A percentile compares a stretch with the other conserved stretches of the same genome.
Conservation (phyloP, 1,139 yeast species). For the Pichia sp. region DNA sequence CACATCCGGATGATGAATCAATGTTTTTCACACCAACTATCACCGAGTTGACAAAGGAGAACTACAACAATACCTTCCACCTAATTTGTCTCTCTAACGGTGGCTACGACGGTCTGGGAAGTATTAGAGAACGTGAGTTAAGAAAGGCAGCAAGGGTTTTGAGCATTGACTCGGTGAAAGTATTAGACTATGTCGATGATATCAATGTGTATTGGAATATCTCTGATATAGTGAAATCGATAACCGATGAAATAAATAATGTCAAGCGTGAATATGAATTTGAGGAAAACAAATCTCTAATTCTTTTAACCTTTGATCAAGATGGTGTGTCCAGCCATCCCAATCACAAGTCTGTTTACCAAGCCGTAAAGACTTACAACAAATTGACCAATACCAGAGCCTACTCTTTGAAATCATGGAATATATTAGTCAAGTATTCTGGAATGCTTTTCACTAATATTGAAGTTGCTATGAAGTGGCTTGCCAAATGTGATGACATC, state of each 20-base stretch:
- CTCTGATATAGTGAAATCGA: constrained; percentile 34
- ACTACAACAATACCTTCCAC: constrained; percentile 48
- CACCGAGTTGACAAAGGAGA: constrained; percentile 46
- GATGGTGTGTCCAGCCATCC: constrained; percentile 81
- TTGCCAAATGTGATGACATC: background rate
- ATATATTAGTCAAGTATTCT: constrained; percentile 49
- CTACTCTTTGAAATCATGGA: constrained; percentile 39
- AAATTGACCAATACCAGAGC: constrained; percentile 14
- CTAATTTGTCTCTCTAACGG: constrained; percentile 78
- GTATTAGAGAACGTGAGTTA: constrained; percentile 56
- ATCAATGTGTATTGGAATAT: constrained; percentile 68
- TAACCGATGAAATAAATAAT: constrained; percentile 11
- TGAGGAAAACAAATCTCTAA: constrained; percentile 27
- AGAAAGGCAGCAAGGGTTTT: constrained; percentile 51
- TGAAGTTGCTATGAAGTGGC: constrained; percentile 26
- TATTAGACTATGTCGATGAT: constrained; percentile 64
- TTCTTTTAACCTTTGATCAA: constrained; percentile 75
- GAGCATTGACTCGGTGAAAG: constrained; percentile 45
- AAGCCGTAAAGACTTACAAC: constrained; percentile 47
- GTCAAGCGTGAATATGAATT: constrained; percentile 13
- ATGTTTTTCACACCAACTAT: constrained; percentile 93
- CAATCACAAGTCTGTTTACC: constrained; percentile 68
- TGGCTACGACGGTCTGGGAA: constrained; percentile 70
- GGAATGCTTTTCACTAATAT: constrained; percentile 46
- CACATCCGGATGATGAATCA: constrained; percentile 98